These are phyloP conservation scores for Russula vinacea DNA, from an alignment of 768 basidiomycete species.

Conservation along the genomic window DNA sequence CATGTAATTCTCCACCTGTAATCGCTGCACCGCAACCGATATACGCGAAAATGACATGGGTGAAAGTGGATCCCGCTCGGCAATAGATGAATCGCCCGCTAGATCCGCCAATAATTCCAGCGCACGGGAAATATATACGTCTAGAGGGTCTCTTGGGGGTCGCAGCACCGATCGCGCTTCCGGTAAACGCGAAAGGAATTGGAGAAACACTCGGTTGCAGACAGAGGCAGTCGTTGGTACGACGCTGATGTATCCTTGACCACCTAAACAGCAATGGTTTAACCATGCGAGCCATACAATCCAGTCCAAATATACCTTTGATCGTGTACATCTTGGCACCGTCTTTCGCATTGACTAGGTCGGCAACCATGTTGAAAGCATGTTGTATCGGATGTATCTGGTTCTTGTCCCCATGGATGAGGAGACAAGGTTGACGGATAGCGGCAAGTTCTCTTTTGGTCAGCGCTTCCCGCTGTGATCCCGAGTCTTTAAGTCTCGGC, in stretches of 20 bases:
- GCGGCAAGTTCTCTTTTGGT: conserved; percentile 22
- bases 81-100: conserved; percentile 14
- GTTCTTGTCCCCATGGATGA: conserved; percentile 28
- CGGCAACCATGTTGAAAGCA: conserved; percentile 23
- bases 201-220: conserved; percentile 29
- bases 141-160: conserved; percentile 13
- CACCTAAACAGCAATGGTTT: conserved; percentile 10
- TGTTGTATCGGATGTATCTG: conserved; percentile 27
- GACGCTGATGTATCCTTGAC: conserved; percentile 29
- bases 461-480: conserved; percentile 18
- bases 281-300: neutral
- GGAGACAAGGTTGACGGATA: conserved; percentile 24
- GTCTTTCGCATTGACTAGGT: conserved; percentile 17
- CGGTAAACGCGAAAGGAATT: conserved; percentile 31
- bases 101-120: conserved; percentile 19
- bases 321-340: conserved; percentile 25
- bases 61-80: conserved; percentile 21
- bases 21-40: conserved; percentile 14
- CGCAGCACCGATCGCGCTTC: conserved; percentile 11
- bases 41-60: conserved; percentile 28
- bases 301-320: conserved; percentile 14
- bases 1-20: conserved; percentile 26
- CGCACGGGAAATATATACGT: conserved; percentile 9
- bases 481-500: neutral
- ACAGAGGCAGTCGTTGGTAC: conserved; percentile 30